A percentile compares a stretch with the other conserved stretches of the same genome.
Evolutionary conservation across 768 basidiomycete genomes (phyloP).

Genomic region (Crucibulum laeve): DNA sequence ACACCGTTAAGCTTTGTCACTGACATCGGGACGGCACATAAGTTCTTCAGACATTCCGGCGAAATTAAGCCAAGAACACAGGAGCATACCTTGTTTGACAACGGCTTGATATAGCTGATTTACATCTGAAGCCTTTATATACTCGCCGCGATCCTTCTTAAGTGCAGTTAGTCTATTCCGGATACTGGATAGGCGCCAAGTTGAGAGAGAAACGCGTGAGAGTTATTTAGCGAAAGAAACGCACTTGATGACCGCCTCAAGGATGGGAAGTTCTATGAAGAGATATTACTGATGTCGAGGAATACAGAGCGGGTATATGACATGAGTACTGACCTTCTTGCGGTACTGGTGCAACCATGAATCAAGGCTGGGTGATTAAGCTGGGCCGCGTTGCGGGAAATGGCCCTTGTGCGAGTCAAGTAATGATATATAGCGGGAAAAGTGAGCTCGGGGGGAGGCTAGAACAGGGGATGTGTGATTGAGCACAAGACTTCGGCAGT

Average conservation of each 20-base stretch:
- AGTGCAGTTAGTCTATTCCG: slow-evolving; percentile 92
- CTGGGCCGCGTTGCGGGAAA: not conserved
- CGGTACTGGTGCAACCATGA: slow-evolving; percentile 68
- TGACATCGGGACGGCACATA: slow-evolving; percentile 14
- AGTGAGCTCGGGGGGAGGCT: not conserved
- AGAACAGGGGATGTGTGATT: not conserved
- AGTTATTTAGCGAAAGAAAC: slow-evolving; percentile 15
- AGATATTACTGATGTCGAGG: slow-evolving; percentile 11
- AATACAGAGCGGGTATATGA: slow-evolving; percentile 5
- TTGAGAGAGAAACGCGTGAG: slow-evolving; percentile 13
- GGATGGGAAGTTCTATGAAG: slow-evolving; percentile 79
- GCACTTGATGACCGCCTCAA: slow-evolving; percentile 92
- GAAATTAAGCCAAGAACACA: not conserved
- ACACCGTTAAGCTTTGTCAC: slow-evolving; percentile 92
- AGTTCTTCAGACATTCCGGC: not conserved
- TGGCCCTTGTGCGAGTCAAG: not conserved
- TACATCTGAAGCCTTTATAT: slow-evolving; percentile 91
- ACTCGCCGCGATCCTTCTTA: slow-evolving; percentile 90
- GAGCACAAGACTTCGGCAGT: not conserved
- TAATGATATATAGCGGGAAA: not conserved
- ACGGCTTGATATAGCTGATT: slow-evolving; percentile 89
- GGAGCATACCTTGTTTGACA: slow-evolving; percentile 79
- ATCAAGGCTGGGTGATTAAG: slow-evolving; percentile 3
- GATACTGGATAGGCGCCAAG: slow-evolving; percentile 51
- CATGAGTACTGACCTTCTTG: slow-evolving; percentile 61